Evolutionary conservation across 2,329 filamentous ascomycete genomes (phyloP), one percentile per base, ranked within the genome.

Genomic region (Diaporthe sp.): DNA sequence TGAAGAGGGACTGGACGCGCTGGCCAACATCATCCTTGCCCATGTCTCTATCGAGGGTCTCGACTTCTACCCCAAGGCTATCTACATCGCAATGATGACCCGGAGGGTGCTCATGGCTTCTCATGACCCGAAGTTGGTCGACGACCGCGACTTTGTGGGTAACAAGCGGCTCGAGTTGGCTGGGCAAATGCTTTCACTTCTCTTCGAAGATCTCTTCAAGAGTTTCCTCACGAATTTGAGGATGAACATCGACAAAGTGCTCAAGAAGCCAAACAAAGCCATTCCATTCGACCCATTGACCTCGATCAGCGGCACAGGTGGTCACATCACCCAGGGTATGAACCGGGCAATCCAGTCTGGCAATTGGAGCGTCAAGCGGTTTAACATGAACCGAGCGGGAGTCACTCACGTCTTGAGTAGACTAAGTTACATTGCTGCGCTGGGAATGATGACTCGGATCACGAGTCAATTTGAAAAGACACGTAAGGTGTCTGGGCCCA

Each of bases 381-480:
- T 99, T 87, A 95, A 96, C 84, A 99, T 99, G 97, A 97, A 98
- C 82, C 90, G 96, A 82, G 96, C 97, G 31, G 97, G 97, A 82
- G 95, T 99, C 31, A 98, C 97, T 0, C 97, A 99, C 84, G 95
- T 99, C 55, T 88, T 99, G 67, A 98, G 96, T 85, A 92, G 97
- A 78, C 88, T 99, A 73, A 98, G 96, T 84, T 99, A 98, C 82
- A 98, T 99, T 83, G 94, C 94, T 78, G 97, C 97, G 39, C 90
- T 99, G 39, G 97, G 97, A 77, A 99, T 99, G 97, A 99, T 99
- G 97, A 99, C 97, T 19, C 91, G 97, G 84, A 98, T 99, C 81
- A 97, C 94, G 84, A 97, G 94, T 89, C 97, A 99, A 86, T 99
- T 99, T 81, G 97, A 99, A 83, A 99, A 99, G 89, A 98, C 97